Base-by-base conservation (phyloP, 2,329 filamentous ascomycete species). In the Aphanoascus verrucosus region DNA sequence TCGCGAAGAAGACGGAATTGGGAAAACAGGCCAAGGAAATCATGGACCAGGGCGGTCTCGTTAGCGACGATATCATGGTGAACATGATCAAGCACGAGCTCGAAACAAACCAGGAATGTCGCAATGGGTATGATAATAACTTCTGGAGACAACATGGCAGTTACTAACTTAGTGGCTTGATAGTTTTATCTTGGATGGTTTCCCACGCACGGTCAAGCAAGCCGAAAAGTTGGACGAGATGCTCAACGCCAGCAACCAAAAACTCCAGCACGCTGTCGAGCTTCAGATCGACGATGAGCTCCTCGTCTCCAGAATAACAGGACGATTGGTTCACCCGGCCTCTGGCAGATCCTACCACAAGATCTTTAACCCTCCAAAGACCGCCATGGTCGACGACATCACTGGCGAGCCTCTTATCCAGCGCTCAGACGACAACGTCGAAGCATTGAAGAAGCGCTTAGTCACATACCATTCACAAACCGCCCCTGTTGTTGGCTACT, bases 81-180 rank as follows among this genome's bases (percentile, higher is more conserved):
- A 89, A 91, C 74, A 98, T 98, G 93, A 98, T 98, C 78, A 91
- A 93, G 82, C 86, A 85, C 70, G 91, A 98, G 79, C 81, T 98
- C 49, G 86, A 94, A 66, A 85, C 80, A 74, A 98, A 98, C 78
- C 74, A 81, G 66, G 91, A 98, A 76, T 98, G 93, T 82, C 87
- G 87, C 77, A 91, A 91, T 74, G 93, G 93, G 91, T 96, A 79
- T 63, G 38, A 20, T 81, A 42, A 2, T 2, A 23, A 56, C 6
- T 35, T 15, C 15, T 7, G 14, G 37, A 17, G n/a, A 23, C 5
- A 11, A 31, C 8, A 41, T 40, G 50, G 56, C 37, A n/a, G n/a
- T 47, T n/a, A 15, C 50, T 57, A 49, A 57, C 55, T n/a, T 14
- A 28, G 11, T 20, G 35, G 32, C 23, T 31, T 49, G 53, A 47